Base-by-base conservation (phyloP, 257 asterid genomes). In the Nicotiana noctiflora region DNA sequence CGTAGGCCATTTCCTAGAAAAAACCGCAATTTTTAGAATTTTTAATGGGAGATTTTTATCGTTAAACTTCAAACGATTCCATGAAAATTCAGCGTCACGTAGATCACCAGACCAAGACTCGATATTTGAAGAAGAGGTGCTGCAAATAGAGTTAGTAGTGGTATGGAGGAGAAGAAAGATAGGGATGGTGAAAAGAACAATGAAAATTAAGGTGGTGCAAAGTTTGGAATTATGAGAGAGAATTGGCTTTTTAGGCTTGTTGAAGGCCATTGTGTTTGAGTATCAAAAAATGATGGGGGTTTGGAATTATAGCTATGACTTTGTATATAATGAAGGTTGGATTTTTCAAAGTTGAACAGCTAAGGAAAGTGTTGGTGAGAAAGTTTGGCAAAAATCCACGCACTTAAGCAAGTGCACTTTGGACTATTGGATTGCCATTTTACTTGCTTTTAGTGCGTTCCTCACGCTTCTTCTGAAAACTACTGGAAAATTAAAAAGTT, bases 1-100 rank as follows among this genome's bases (percentile, higher is more conserved):
- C 31, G 86, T 89, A 59, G 99, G 99, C 99, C 99, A 95, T 83
- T 95, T 95, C 52, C 97, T 79, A 8, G 99, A 87, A 85, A 93
- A 95, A n/a, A 95, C 99, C 4, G 99, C 98, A 57, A 95, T 90
- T 40, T 76, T 90, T 6, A 92, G 94, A 5, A 82, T 2, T 9
- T 17, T 11, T 10, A 78, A 81, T 3, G 97, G 90, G 0, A 92
- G 85, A 5, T 17, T 31, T 0, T n/a, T 76, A 2, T 52, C 80
- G 4, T 56, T 21, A 79, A 95, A 88, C 2, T 55, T 63, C 4
- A 95, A 87, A 77, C 85, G 90, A 72, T 95, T 95, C 98, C 98
- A 95, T 0, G 98, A 37, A 81, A 95, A 92, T n/a, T 89, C 86
- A 6, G 92, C 94, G 0, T 37, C 46, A 5, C 92, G 92, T 51